A percentile compares a stretch with the other conserved stretches of the same genome.
Evolutionary conservation across 495 filamentous ascomycete genomes (phyloP).

Genomic region (Melanomma pulvis-pyrius): DNA sequence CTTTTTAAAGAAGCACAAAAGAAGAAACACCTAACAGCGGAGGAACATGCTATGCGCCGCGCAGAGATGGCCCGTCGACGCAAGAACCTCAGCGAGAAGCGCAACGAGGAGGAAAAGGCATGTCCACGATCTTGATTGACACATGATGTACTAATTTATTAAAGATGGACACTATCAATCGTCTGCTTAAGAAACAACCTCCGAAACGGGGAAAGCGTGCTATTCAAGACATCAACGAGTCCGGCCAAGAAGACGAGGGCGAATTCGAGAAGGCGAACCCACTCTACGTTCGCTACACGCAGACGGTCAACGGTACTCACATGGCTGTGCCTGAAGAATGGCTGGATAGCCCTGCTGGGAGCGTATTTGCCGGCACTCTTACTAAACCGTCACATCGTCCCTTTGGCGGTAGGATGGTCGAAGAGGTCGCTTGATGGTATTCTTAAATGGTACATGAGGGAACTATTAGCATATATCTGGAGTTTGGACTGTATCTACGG

Average conservation of each 20-base stretch:
- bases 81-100: constrained; percentile 96
- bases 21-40: constrained; percentile 89
- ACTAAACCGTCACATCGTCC: constrained; percentile 8
- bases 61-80: constrained; percentile 94
- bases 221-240: constrained; percentile 51
- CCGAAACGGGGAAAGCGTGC: constrained; percentile 73
- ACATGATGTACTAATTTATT: constrained; percentile 10
- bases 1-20: constrained; percentile 74
- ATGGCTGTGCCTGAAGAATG: constrained; percentile 83
- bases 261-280: constrained; percentile 63
- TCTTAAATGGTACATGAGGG: not conserved
- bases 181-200: constrained; percentile 91
- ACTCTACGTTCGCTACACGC: constrained; percentile 78
- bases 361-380: constrained; percentile 54
- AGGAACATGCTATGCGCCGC: constrained; percentile 92
- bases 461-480: not conserved
- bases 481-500: not conserved
- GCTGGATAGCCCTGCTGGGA: constrained; percentile 69
- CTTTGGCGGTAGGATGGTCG: constrained; percentile 38
- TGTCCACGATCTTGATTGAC: constrained; percentile 14
- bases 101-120: constrained; percentile 98
- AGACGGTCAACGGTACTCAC: constrained; percentile 65
- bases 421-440: constrained; percentile 28
- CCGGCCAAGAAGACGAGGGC: constrained; percentile 56
- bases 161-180: constrained; percentile 98